phyloP scores from a whole-genome alignment of 306 rosid genomes.

The Rosa lucieae region DNA sequence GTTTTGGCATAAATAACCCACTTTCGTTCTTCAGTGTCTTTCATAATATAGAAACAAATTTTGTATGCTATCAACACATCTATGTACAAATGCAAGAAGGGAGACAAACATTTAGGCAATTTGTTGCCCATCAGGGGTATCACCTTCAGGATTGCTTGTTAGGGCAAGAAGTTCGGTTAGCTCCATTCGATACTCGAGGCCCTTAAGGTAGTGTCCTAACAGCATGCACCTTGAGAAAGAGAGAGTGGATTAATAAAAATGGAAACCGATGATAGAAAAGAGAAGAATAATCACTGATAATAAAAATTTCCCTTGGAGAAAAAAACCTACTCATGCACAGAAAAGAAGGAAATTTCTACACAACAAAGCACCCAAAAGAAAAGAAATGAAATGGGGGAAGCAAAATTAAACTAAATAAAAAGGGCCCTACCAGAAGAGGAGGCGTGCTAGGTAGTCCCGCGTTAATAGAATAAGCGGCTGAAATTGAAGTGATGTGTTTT shows the following conservation, averaged over 20 bases:
- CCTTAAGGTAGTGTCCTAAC: slow-evolving; percentile 86
- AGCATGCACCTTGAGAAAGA: slow-evolving; percentile 73
- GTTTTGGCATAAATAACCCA: neutral
- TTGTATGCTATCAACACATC: slow-evolving; percentile 15
- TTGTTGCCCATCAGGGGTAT: slow-evolving; percentile 36
- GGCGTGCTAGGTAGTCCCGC: slow-evolving; percentile 84
- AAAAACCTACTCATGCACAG: neutral
- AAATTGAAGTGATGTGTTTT: slow-evolving; percentile 79
- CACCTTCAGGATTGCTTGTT: slow-evolving; percentile 45
- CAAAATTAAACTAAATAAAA: slow-evolving; percentile 10
- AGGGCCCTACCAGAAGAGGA: slow-evolving; percentile 83
- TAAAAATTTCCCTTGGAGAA: neutral
- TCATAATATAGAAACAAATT: neutral
- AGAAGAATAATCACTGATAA: neutral
- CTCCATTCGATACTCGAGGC: slow-evolving; percentile 86
- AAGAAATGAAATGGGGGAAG: slow-evolving; percentile 5
- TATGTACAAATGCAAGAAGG: slow-evolving; percentile 36
- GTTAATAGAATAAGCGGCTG: slow-evolving; percentile 77
- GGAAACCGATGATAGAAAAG: neutral
- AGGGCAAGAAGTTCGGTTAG: slow-evolving; percentile 66
- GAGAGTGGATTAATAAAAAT: neutral
- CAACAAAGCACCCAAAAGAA: slow-evolving; percentile 4
- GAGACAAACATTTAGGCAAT: slow-evolving; percentile 39
- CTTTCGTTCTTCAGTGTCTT: neutral
- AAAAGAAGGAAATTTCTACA: neutral